phyloP scores from a whole-genome alignment of 2,329 filamentous ascomycete genomes.

The Trichoderma atroviride region DNA sequence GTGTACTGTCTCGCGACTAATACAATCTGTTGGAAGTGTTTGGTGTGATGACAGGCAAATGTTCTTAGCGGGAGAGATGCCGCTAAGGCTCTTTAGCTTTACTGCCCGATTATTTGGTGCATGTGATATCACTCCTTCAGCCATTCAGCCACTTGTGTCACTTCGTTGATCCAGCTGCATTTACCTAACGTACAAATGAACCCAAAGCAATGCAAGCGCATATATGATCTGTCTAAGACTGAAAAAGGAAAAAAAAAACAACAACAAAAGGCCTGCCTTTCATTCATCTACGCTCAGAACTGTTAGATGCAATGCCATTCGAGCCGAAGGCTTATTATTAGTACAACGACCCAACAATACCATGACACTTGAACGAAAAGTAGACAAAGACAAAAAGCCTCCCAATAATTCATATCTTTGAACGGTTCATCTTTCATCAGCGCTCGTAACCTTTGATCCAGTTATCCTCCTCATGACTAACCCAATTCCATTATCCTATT shows the following conservation, averaged over 20 bases:
- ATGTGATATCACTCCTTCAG: constrained; percentile 9
- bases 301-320: background rate
- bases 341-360: background rate
- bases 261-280: constrained; percentile 5
- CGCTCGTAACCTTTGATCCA: background rate
- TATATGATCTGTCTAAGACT: background rate
- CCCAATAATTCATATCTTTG: background rate
- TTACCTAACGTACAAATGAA: background rate
- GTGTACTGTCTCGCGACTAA: background rate
- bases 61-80: background rate
- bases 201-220: background rate
- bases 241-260: background rate
- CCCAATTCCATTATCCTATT: constrained; percentile 39
- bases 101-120: constrained; percentile 10
- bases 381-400: background rate
- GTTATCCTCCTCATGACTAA: background rate
- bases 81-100: constrained; percentile 9
- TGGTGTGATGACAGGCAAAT: constrained; percentile 1
- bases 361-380: background rate
- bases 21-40: background rate
- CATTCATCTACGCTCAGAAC: background rate
- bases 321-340: background rate
- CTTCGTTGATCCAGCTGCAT: background rate
- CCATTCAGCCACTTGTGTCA: background rate
- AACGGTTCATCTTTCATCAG: background rate